phyloP scores from a whole-genome alignment of 371 early-diverging fungal species.

The Lichtheimia ornata region DNA sequence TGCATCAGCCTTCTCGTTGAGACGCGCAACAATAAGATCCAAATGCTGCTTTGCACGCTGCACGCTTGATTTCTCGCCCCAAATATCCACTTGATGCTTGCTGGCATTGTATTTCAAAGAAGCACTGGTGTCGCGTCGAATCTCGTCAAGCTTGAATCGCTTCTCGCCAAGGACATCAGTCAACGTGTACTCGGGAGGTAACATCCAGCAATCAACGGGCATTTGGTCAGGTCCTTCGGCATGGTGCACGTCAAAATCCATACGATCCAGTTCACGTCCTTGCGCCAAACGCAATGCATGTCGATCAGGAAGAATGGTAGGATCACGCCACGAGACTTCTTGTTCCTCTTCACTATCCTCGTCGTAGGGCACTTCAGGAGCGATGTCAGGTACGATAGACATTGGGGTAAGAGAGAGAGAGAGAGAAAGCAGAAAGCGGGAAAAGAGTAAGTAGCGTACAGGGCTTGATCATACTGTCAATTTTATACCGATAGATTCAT shows the following conservation, averaged over 20 bases:
- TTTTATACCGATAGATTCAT: too few species aligned
- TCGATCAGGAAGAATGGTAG: not conserved
- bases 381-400: not conserved
- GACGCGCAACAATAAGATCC: constrained; percentile 14
- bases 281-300: not conserved
- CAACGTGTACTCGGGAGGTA: constrained; percentile 28
- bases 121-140: constrained; percentile 25
- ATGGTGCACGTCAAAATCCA: not conserved
- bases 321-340: constrained; percentile 2
- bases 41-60: constrained; percentile 28
- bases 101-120: constrained; percentile 35
- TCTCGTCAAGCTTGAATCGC: constrained; percentile 20
- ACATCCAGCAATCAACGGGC: constrained; percentile 45
- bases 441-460: not conserved
- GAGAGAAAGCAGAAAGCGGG: too few species aligned
- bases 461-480: not conserved
- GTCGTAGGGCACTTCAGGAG: constrained; percentile 35
- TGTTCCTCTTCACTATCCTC: constrained; percentile 15
- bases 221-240: constrained; percentile 16
- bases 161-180: constrained; percentile 25
- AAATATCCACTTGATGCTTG: constrained; percentile 45
- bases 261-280: not conserved
- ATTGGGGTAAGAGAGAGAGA: not conserved
- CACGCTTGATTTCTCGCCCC: constrained; percentile 35
- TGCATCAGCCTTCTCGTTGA: constrained; percentile 3